Evolutionary conservation across 2,329 filamentous ascomycete species (phyloP), one percentile per base, ranked within the genome.

Genomic region (Clonostachys rosea): DNA sequence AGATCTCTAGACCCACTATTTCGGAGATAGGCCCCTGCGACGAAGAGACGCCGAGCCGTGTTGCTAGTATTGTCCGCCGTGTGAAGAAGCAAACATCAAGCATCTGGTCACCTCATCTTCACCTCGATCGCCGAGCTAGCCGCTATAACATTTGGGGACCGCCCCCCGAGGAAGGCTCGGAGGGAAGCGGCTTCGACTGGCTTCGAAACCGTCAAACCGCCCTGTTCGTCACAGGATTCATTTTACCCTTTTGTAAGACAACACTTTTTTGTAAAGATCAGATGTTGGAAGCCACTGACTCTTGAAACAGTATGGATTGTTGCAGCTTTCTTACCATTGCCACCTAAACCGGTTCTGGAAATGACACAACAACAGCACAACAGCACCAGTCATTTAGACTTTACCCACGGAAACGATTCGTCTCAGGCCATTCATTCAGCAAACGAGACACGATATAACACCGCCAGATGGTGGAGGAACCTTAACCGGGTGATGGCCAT

Each of bases 91-190:
- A 76, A 55, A 71, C 74, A 46, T 79, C 84, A 36, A 76, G 80
- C 53, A 75, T 87, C 52, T 89, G 86, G 84, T 89, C 86, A 5
- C 87, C 87, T 10, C 87, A 91, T 64, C 68, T 91, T 33, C 76
- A 78, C 44, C 70, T 74, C 12, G 86, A 91, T 59, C 75, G 79
- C 48, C 73, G 83, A 14, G 73, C 79, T 42, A 72, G 73, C 47
- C 67, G 71, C 49, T 79, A 72, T 54, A 86, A 79, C 58, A 73
- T 83, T 14, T 94, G 89, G 87, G 81, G 84, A 50, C 83, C 89
- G 2, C 89, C 89, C 1, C 84, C 83, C 2, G 69, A 87, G 18
- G 80, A 83, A 50, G 87, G 84, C 66, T 78, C 78, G 10, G 67
- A 78, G 4, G 80, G 83, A 37, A 79, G 78, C 35, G 75, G 78